Evolutionary conservation across 2,329 filamentous ascomycete genomes (phyloP).

Genomic region (Fusarium continuum): DNA sequence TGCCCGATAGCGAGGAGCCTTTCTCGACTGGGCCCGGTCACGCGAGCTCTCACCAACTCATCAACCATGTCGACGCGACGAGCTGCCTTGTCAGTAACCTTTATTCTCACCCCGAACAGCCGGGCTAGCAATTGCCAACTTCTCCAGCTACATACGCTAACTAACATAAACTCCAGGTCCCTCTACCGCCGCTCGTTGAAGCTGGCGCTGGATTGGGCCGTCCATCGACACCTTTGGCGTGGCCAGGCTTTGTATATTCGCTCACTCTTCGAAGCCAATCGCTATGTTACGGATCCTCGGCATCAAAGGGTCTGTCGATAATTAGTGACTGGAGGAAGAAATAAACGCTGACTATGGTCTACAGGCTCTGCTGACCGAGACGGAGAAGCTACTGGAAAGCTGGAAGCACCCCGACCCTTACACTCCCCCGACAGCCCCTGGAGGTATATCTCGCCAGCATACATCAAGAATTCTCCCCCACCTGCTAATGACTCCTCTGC

Average conservation of each 20-base stretch:
- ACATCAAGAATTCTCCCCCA: background rate
- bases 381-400: slow-evolving; percentile 85
- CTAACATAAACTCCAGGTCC: slow-evolving; percentile 56
- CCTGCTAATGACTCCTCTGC: slow-evolving; percentile 26
- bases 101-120: slow-evolving; percentile 18
- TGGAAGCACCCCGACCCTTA: slow-evolving; percentile 99
- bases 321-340: background rate
- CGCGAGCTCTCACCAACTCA: slow-evolving; percentile 10
- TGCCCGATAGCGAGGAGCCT: slow-evolving; percentile 27
- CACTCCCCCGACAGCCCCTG: slow-evolving; percentile 86
- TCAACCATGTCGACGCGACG: slow-evolving; percentile 51
- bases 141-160: slow-evolving; percentile 24
- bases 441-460: slow-evolving; percentile 67
- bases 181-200: slow-evolving; percentile 95
- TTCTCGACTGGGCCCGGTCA: slow-evolving; percentile 23
- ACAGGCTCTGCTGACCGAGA: slow-evolving; percentile 85
- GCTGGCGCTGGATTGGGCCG: slow-evolving; percentile 93
- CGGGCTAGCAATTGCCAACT: slow-evolving; percentile 6
- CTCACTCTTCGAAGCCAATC: slow-evolving; percentile 94
- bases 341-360: slow-evolving; percentile 5
- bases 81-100: slow-evolving; percentile 59
- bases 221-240: slow-evolving; percentile 92
- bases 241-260: slow-evolving; percentile 96
- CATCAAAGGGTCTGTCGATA: slow-evolving; percentile 76
- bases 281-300: slow-evolving; percentile 81